A percentile compares a stretch with the other conserved stretches of the same genome.
Evolutionary conservation across 768 basidiomycete genomes (phyloP).

Genomic region (Lanmaoa rubissima): DNA sequence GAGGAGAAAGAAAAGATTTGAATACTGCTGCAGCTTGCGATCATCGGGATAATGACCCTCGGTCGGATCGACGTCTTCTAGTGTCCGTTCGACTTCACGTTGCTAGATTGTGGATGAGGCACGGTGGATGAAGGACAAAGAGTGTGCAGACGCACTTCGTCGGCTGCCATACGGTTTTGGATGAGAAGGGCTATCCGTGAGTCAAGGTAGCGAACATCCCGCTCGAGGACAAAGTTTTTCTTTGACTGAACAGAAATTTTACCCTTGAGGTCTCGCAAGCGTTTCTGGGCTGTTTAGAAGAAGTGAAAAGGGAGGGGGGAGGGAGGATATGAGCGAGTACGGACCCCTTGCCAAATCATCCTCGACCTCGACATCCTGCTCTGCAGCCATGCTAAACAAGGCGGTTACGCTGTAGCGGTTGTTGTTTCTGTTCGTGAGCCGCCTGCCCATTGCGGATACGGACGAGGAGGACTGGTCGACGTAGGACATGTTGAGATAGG

Average conservation of each 20-base stretch:
- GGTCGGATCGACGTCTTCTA: conserved; percentile 93
- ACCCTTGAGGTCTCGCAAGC: conserved; percentile 90
- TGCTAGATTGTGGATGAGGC: conserved; percentile 50
- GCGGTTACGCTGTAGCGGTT: conserved; percentile 96
- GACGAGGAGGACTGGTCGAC: conserved; percentile 53
- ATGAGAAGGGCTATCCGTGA: conserved; percentile 96
- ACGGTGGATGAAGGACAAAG: not conserved
- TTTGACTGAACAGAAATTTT: conserved; percentile 98
- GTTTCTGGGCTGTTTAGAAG: conserved; percentile 80
- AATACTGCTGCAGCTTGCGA: conserved; percentile 91
- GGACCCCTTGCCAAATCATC: conserved; percentile 92
- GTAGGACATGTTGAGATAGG: conserved; percentile 51
- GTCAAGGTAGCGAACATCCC: conserved; percentile 98
- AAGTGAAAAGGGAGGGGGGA: not conserved
- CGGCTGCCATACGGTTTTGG: conserved; percentile 96
- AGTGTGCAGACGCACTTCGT: conserved; percentile 61
- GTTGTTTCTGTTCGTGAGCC: conserved; percentile 88
- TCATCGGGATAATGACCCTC: conserved; percentile 95
- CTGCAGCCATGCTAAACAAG: conserved; percentile 95
- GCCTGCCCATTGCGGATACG: conserved; percentile 62
- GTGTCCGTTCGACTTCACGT: conserved; percentile 90
- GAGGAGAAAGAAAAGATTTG: conserved; percentile 97
- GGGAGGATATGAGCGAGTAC: conserved; percentile 22
- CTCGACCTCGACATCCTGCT: conserved; percentile 97
- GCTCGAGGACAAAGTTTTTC: conserved; percentile 99